phyloP scores from a whole-genome alignment of 176 grass and related monocot species.

The Lolium multiflorum region DNA sequence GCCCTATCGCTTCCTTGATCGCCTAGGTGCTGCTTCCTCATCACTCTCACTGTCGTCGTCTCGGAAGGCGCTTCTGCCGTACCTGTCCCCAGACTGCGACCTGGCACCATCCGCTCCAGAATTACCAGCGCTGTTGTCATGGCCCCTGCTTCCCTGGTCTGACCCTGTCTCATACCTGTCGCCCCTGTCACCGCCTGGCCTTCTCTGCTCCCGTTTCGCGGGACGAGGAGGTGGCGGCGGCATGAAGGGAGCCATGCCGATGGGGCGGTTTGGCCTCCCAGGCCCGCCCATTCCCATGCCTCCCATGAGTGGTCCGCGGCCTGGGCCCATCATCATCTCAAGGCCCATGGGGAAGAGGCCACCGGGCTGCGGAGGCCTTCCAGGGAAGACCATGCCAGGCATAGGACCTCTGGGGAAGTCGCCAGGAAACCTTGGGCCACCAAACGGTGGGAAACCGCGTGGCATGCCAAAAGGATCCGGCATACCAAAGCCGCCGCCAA shows the following conservation, averaged over 20 bases:
- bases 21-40: slow-evolving; percentile 82
- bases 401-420: slow-evolving; percentile 73
- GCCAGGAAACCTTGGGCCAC: slow-evolving; percentile 73
- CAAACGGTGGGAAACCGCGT: slow-evolving; percentile 80
- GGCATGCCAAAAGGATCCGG: slow-evolving; percentile 81
- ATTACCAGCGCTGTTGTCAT: slow-evolving; percentile 54
- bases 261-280: slow-evolving; percentile 75
- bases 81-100: slow-evolving; percentile 59
- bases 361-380: slow-evolving; percentile 65
- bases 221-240: slow-evolving; percentile 54
- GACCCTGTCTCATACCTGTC: slow-evolving; percentile 65
- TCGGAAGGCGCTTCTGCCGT: slow-evolving; percentile 49
- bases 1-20: slow-evolving; percentile 65
- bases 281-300: slow-evolving; percentile 73
- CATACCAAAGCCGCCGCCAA: slow-evolving; percentile 66
- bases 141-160: slow-evolving; percentile 72
- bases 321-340: slow-evolving; percentile 88
- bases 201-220: slow-evolving; percentile 68
- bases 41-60: slow-evolving; percentile 85
- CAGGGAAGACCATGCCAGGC: slow-evolving; percentile 83
- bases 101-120: slow-evolving; percentile 54
- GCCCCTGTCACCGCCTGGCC: slow-evolving; percentile 54
- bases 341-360: slow-evolving; percentile 71
- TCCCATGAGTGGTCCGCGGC: slow-evolving; percentile 76
- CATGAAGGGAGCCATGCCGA: slow-evolving; percentile 73